These are phyloP conservation scores for Paecilomyces sp. DNA, from an alignment of 2,329 filamentous ascomycete species.

Conservation along the genomic window DNA sequence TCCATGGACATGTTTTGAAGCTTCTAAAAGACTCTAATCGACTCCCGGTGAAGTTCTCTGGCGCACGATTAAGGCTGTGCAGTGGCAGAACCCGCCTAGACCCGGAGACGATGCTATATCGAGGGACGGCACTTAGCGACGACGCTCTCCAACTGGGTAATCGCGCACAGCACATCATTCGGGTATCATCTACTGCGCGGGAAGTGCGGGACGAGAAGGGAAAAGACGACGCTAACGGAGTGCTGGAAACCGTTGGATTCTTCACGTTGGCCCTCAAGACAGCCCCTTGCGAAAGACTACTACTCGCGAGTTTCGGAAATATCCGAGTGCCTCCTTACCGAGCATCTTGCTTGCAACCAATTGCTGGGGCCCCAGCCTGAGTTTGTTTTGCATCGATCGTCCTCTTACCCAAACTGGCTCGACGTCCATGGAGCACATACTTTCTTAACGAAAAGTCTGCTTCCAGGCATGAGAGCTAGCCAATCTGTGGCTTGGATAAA, in stretches of 20 bases:
- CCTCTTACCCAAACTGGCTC: neutral
- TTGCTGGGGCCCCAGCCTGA: too few species aligned
- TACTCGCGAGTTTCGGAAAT: neutral
- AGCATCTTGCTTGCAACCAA: too few species aligned
- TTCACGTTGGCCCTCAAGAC: neutral
- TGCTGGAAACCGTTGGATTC: neutral
- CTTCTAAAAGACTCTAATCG: neutral
- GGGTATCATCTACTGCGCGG: neutral
- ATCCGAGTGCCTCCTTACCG: neutral
- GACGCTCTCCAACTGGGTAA: neutral
- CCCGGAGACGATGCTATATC: neutral
- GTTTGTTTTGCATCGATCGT: too few species aligned
- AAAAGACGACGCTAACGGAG: neutral
- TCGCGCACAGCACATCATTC: neutral
- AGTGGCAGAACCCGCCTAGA: neutral
- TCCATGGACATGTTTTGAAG: neutral
- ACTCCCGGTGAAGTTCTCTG: neutral
- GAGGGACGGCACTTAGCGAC: neutral
- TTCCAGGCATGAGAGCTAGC: neutral
- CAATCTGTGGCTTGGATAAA: neutral
- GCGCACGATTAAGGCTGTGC: neutral
- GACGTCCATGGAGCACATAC: neutral
- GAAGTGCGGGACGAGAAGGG: neutral
- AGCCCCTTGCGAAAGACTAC: neutral
- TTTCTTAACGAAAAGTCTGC: neutral